Evolutionary conservation across 805 yeast genomes (phyloP).

Genomic region (Isabelozyma rhagii): DNA sequence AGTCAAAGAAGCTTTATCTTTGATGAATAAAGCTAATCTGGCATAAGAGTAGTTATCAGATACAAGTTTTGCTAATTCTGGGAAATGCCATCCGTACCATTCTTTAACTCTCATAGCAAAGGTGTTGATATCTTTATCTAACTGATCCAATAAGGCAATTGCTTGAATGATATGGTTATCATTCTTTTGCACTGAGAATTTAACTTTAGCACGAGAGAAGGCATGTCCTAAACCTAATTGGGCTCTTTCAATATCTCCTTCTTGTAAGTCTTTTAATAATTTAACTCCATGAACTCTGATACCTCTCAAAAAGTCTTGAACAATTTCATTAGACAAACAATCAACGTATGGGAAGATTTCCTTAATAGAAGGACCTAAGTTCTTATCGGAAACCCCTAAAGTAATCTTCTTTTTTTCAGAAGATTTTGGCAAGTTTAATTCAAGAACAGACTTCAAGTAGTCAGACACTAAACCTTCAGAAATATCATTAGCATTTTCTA

Average conservation of each 20-base stretch:
- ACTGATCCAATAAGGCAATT: conserved; percentile 93
- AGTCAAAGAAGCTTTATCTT: conserved; percentile 79
- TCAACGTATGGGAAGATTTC: conserved; percentile 86
- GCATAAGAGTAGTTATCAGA: conserved; percentile 88
- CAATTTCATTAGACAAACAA: conserved; percentile 86
- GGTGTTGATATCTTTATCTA: conserved; percentile 97
- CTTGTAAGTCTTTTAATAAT: conserved; percentile 84
- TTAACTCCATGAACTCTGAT: conserved; percentile 87
- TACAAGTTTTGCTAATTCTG: conserved; percentile 89
- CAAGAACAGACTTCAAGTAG: conserved; percentile 83
- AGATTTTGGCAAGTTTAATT: conserved; percentile 83
- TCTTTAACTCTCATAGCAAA: conserved; percentile 96
- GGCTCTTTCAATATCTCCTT: conserved; percentile 95
- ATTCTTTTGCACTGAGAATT: conserved; percentile 97
- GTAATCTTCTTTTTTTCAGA: conserved; percentile 63
- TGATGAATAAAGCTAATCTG: conserved; percentile 72
- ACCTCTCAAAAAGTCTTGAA: conserved; percentile 94
- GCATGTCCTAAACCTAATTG: conserved; percentile 99
- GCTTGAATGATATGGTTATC: conserved; percentile 99
- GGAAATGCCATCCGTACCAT: conserved; percentile 99
- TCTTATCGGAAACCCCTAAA: conserved; percentile 90
- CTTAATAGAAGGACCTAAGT: conserved; percentile 95
- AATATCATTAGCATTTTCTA: conserved; percentile 96
- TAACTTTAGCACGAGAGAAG: conserved; percentile 97
- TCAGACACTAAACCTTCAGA: conserved; percentile 96